Conservation (phyloP, 2,329 filamentous ascomycete genomes). For the Venturia nashicola region DNA sequence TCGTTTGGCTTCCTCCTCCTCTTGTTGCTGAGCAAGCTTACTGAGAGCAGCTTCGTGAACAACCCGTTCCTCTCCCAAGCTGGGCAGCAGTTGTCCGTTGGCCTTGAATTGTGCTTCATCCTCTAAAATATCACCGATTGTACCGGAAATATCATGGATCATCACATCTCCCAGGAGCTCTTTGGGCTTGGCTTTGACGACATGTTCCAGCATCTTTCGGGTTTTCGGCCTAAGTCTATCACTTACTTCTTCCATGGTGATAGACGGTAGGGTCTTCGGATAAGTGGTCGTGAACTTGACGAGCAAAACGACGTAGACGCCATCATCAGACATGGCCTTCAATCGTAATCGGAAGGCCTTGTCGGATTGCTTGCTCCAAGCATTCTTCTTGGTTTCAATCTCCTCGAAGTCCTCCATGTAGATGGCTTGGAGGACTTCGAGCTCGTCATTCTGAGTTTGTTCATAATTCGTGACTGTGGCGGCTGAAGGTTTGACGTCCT, state of each 20-base stretch:
- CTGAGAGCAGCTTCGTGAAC: conserved; percentile 64
- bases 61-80: conserved; percentile 78
- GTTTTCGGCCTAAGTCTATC: conserved; percentile 57
- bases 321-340: conserved; percentile 59
- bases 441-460: conserved; percentile 77
- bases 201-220: conserved; percentile 54
- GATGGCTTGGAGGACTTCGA: conserved; percentile 74
- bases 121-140: conserved; percentile 61
- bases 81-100: conserved; percentile 65
- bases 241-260: conserved; percentile 51
- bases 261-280: conserved; percentile 66
- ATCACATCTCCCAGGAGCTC: conserved; percentile 51
- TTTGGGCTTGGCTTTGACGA: conserved; percentile 58
- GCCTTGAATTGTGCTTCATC: conserved; percentile 35
- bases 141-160: conserved; percentile 49
- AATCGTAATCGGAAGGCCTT: conserved; percentile 72
- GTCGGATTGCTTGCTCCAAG: conserved; percentile 60
- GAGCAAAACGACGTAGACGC: conserved; percentile 57
- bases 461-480: conserved; percentile 50
- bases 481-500: not conserved
- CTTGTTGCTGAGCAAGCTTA: conserved; percentile 38
- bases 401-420: conserved; percentile 80
- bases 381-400: conserved; percentile 51
- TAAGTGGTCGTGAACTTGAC: conserved; percentile 84
- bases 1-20: conserved; percentile 28